Conservation (phyloP, 352 stramenopile genomes). For the Phytophthora megakarya region DNA sequence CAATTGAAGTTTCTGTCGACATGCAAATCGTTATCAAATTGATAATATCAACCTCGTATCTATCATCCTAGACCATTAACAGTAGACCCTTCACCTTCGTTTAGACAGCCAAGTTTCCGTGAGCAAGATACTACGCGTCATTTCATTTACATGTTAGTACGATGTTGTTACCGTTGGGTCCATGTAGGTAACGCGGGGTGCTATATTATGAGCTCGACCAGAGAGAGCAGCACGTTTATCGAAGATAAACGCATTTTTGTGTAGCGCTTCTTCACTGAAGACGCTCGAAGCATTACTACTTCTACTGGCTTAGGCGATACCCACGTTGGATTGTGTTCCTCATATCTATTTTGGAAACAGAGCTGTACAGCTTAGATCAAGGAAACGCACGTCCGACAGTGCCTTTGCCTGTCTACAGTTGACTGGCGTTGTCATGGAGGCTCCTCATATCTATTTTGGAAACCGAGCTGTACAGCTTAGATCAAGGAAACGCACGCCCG, state of each 20-base stretch:
- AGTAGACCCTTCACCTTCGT: too few relatives aligned
- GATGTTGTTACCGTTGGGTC: too few relatives aligned
- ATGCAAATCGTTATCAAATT: neutral
- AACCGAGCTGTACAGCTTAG: constrained; percentile 10
- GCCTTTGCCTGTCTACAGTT: constrained; percentile 22
- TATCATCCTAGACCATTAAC: too few relatives aligned
- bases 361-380: constrained; percentile 11
- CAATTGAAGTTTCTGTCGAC: neutral
- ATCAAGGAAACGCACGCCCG: constrained; percentile 14
- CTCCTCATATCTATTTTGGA: constrained; percentile 7
- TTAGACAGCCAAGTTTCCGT: too few relatives aligned
- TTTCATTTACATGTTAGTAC: too few relatives aligned
- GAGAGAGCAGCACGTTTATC: neutral
- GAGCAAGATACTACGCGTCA: too few relatives aligned
- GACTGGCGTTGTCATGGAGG: constrained; percentile 7
- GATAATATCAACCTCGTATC: too few relatives aligned
- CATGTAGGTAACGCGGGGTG: too few relatives aligned
- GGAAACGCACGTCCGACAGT: constrained; percentile 12
- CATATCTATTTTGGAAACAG: constrained; percentile 6
- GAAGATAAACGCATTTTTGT: too few relatives aligned
- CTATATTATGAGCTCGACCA: too few relatives aligned
- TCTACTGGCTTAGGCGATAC: constrained; percentile 11
- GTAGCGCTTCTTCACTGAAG: too few relatives aligned
- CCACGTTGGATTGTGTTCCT: constrained; percentile 1
- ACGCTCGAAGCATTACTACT: neutral